Conservation (phyloP, 2,329 filamentous ascomycete genomes). For the Blumeria graminis region DNA sequence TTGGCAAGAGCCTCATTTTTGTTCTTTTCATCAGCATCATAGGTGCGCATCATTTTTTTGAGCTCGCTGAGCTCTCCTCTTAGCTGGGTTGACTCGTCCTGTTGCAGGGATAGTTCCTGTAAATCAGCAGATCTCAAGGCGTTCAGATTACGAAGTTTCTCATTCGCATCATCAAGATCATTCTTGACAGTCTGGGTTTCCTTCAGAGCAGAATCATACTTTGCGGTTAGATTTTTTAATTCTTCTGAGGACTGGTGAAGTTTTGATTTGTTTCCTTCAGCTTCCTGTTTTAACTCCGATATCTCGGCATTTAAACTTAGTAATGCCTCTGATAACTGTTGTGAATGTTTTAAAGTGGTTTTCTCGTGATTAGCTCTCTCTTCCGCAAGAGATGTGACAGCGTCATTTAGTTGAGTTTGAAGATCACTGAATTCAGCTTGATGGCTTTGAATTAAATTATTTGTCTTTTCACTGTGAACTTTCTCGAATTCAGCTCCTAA, state of each 20-base stretch:
- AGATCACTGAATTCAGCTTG: slow-evolving; percentile 24
- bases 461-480: slow-evolving; percentile 23
- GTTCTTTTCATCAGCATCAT: slow-evolving; percentile 19
- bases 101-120: slow-evolving; percentile 20
- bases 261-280: slow-evolving; percentile 15
- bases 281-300: slow-evolving; percentile 23
- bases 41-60: slow-evolving; percentile 23
- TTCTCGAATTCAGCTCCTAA: slow-evolving; percentile 21
- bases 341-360: slow-evolving; percentile 21
- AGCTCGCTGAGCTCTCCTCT: slow-evolving; percentile 24
- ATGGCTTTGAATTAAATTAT: slow-evolving; percentile 26
- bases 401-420: slow-evolving; percentile 29
- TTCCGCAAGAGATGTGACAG: slow-evolving; percentile 23
- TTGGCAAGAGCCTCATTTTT: slow-evolving; percentile 13
- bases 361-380: slow-evolving; percentile 22
- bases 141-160: slow-evolving; percentile 18
- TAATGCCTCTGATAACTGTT: slow-evolving; percentile 22
- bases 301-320: slow-evolving; percentile 28
- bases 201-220: slow-evolving; percentile 19
- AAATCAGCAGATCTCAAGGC: slow-evolving; percentile 19
- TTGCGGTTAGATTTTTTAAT: slow-evolving; percentile 25
- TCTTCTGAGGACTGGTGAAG: slow-evolving; percentile 15
- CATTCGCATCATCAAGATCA: slow-evolving; percentile 7
- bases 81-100: slow-evolving; percentile 12
- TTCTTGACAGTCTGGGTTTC: slow-evolving; percentile 20